phyloP scores from a whole-genome alignment of 306 rosid genomes.

The Prunus mume region DNA sequence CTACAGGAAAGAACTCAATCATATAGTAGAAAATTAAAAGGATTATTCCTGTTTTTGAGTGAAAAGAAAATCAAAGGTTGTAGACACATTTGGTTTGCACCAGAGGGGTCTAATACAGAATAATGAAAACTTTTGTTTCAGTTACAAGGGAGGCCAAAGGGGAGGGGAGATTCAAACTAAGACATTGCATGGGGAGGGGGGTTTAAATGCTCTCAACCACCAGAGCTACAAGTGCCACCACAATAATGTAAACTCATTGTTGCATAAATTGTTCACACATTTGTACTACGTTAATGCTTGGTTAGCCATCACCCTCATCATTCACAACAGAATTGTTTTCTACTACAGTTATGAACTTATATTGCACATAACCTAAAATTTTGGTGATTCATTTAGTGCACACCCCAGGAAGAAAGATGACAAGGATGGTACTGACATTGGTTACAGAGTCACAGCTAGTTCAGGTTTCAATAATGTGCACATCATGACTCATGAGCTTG shows the following conservation, averaged over 20 bases:
- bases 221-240: neutral
- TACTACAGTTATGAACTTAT: neutral
- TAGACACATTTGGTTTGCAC: neutral
- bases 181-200: neutral
- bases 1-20: neutral
- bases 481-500: neutral
- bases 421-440: neutral
- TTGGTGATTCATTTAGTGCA: neutral
- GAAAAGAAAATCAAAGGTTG: neutral
- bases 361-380: neutral
- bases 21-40: too few species aligned
- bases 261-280: neutral
- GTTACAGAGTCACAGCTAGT: neutral
- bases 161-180: too few species aligned
- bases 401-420: neutral
- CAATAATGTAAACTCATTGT: neutral
- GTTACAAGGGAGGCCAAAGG: too few species aligned
- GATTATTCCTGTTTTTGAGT: neutral
- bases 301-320: neutral
- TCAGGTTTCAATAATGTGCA: neutral
- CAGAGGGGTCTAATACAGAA: neutral
- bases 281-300: neutral
- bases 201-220: neutral
- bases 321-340: neutral
- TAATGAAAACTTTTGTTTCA: too few species aligned